Base-by-base conservation (phyloP, 2,329 filamentous ascomycete genomes). In the Cercospora nicotianae region DNA sequence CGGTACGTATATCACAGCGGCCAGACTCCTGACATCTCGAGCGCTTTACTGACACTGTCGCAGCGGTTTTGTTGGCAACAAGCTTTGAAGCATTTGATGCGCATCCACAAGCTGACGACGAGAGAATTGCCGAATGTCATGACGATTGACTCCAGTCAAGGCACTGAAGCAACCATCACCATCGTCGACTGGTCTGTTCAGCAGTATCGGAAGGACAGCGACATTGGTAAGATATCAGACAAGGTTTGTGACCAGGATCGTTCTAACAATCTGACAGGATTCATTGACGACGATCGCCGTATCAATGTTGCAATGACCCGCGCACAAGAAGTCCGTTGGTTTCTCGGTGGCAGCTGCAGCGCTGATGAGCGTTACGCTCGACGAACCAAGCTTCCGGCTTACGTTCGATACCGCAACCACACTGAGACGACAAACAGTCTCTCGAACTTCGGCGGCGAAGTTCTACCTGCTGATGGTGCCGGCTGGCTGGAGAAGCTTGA, bases 131-230 rank as follows among this genome's bases (percentile, higher is more conserved):
- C 71, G 2, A 60, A 62, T 5, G 39, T 71, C 26, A 60, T 67
- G n/a, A 72, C 68, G 9, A 64, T 71, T 63, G 69, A 71, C 26
- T 60, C 63, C 2, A 39, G 60, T 28, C 71, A 73, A 57, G 70
- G 68, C 58, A 51, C 69, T 20, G 65, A 70, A 45, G 60, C 69
- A 10, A 58, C 53, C 9, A 64, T 72, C 58, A 67, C 67, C 6
- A 69, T 72, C 57, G 51, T 73, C 57, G 71, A 72, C 58, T 67
- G 63, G 31, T 68, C 69, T 16, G 60, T 70, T n/a, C 68, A 63
- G 42, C 39, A 48, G 16, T 68, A 60, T 39, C 45, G 60, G 28
- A 36, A 58, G 10, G 51, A 61, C 26, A 42, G 39, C 20, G 63
- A 68, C 18, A 65, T 68, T 31, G 66, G 55, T 59, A 59, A 33